Percentiles rank a stretch among this genome's conserved stretches.
These are phyloP conservation scores for Eimeria maxima DNA, from an alignment of 169 alveolate genomes.

Conservation along the genomic window DNA sequence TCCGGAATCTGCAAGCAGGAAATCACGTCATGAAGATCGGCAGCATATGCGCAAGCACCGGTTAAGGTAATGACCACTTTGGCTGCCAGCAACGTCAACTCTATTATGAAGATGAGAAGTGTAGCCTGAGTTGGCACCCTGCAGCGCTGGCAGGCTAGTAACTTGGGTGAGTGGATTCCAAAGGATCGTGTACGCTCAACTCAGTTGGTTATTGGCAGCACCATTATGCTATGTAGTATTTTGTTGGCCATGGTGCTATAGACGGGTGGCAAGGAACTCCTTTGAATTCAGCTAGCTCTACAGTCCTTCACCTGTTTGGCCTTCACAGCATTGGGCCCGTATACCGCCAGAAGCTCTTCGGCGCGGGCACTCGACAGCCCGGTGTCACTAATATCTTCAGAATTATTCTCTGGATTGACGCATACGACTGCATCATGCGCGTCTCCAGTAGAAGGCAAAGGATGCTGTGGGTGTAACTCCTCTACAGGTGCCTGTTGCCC, in stretches of 20 bases:
- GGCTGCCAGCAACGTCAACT: not conserved
- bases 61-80: not conserved
- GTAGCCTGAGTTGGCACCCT: not conserved
- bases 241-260: not conserved
- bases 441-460: not conserved
- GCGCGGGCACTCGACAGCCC: conserved; percentile 95
- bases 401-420: not conserved
- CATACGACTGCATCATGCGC: conserved; percentile 6
- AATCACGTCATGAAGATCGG: not conserved
- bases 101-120: not conserved
- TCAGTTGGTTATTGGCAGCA: not conserved
- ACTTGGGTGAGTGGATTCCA: not conserved
- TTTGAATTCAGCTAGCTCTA: not conserved
- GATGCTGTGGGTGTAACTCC: conserved; percentile 57
- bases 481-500: conserved; percentile 43
- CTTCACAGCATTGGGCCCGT: conserved; percentile 82
- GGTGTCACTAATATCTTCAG: conserved; percentile 38
- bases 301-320: conserved; percentile 76
- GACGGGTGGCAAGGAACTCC: not conserved
- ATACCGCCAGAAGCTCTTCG: conserved; percentile 88
- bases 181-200: not conserved
- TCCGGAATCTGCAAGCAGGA: conserved; percentile 81
- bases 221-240: not conserved
- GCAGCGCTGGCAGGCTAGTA: not conserved
- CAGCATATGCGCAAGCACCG: not conserved